Base-by-base conservation (phyloP, 495 filamentous ascomycete genomes). In the Bryoglossum gracile region DNA sequence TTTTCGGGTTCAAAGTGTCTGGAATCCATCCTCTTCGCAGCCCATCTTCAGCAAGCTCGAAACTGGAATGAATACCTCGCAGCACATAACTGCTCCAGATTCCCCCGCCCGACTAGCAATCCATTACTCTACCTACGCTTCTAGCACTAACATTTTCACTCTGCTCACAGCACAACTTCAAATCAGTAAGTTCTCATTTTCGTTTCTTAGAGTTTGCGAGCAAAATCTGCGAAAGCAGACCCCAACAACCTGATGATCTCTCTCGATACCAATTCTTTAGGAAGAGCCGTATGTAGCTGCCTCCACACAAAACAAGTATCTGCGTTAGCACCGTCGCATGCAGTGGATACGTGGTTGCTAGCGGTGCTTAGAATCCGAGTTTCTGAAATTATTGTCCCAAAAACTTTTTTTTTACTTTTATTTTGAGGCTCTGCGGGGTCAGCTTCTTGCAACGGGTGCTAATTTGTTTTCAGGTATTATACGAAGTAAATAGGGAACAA, bases 251-350 rank as follows among this genome's bases (percentile, higher is more conserved):
- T 63, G 60, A 63, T 63, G 60, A 63, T 38, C 51, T 42, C 51
- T 48, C 23, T 46, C 60, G 56, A 50, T 50, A 53, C 46, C 60
- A 41, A 51, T 62, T 57, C 45, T 57, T 59, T 56, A 63, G 60
- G 60, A 63, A 63, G 60, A 63, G 60, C 60, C 60, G 60, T 59
- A 56, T 57, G 45, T 62, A 56, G 50, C 60, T 42, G 45, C 37
- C 25, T 22, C 30, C 45, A 46, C 49, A 19, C 30, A 45, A 19
- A 49, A 39, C 32, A 33, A 42, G 36, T 5, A 10, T 48, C 43
- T 38, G 38, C 33, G 46, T 46, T 25, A 43, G 37, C 30, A 46
- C 54, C 39, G 47, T 9, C 48, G 50, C 40, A 50, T 51, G 25
- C 45, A 50, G 57, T 38, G 40, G 25, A 46, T 44, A 10, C 42